Evolutionary conservation across 768 basidiomycete species (phyloP), one percentile per base, ranked within the genome.

Genomic region (Lentinula detonsa): DNA sequence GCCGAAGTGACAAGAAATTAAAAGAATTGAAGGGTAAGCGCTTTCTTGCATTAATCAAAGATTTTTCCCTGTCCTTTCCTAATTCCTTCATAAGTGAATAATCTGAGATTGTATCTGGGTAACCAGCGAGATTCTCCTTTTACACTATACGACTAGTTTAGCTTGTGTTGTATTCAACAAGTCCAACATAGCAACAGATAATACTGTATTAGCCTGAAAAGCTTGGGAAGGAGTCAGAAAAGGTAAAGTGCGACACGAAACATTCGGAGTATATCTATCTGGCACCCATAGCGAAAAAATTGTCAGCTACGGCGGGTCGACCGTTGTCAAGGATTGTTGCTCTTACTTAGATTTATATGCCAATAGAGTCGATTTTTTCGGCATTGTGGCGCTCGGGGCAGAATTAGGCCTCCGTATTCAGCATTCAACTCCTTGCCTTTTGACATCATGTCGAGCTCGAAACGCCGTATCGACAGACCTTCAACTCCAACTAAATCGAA

Each of bases 21-120:
- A 60, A 42, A 48, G 50, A 23, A 31, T 13, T 60, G 31, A 60
- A 60, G 50, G 58, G 50, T 52, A 60, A 52, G 59, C 37, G 33
- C 59, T 45, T 34, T 48, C 28, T 28, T 48, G 55, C 37, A 56
- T 56, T 56, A 43, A 56, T 56, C 55, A 56, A 56, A 39, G 37
- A 13, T 56, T 45, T 10, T 18, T 42, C 18, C 11, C 51, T 40
- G 33, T 33, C 50, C 34, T 51, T 33, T 51, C 50, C 13, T 34
- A 34, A 33, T 15, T 56, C 28, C 28, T 40, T 43, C 18, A 56
- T 42, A 42, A 53, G 23, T 40, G n/a, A 31, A 23, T 45, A 60
- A 60, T 60, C 59, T 60, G 23, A 60, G 59, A 60, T 60, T 9
- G 37, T 51, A 33, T 59, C 37, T 59, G 23, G 54, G 46, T 48